Evolutionary conservation across 164 flowering plant species (phyloP).

Genomic region (Brasenia schreberi): DNA sequence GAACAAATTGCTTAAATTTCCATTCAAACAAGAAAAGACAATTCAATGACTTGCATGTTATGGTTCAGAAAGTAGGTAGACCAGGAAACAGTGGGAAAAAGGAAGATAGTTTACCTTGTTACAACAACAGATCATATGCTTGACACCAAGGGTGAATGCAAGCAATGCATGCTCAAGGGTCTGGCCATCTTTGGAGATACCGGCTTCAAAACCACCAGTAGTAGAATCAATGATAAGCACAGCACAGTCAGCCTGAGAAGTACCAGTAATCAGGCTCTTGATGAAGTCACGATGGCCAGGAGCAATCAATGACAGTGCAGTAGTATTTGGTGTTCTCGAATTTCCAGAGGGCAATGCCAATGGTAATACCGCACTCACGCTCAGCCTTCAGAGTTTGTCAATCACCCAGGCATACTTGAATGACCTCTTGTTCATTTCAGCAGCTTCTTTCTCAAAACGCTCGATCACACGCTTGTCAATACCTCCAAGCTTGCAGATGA

Average conservation of each 20-base stretch:
- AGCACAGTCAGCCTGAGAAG: conserved; percentile 20
- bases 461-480: conserved; percentile 17
- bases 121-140: conserved; percentile 78
- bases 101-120: conserved; percentile 38
- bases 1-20: too few species aligned
- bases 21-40: too few species aligned
- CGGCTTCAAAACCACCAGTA: conserved; percentile 85
- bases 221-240: conserved; percentile 45
- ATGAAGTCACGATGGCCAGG: conserved; percentile 10
- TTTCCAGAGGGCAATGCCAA: conserved; percentile 8
- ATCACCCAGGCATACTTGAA: conserved; percentile 19
- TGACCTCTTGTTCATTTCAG: conserved; percentile 12
- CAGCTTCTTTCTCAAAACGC: too few species aligned
- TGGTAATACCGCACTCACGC: conserved; percentile 15
- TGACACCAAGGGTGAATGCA: conserved; percentile 73
- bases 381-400: conserved; percentile 25
- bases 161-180: conserved; percentile 81
- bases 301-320: conserved; percentile 9
- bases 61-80: too few species aligned
- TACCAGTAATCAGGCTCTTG: conserved; percentile 9
- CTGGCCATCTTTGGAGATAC: conserved; percentile 86
- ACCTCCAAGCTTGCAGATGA: conserved; percentile 32
- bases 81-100: neutral
- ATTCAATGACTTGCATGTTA: too few species aligned
- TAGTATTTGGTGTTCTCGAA: conserved; percentile 11